phyloP scores from a whole-genome alignment of 805 yeast species.

The Maudiozyma pseudohumilis region DNA sequence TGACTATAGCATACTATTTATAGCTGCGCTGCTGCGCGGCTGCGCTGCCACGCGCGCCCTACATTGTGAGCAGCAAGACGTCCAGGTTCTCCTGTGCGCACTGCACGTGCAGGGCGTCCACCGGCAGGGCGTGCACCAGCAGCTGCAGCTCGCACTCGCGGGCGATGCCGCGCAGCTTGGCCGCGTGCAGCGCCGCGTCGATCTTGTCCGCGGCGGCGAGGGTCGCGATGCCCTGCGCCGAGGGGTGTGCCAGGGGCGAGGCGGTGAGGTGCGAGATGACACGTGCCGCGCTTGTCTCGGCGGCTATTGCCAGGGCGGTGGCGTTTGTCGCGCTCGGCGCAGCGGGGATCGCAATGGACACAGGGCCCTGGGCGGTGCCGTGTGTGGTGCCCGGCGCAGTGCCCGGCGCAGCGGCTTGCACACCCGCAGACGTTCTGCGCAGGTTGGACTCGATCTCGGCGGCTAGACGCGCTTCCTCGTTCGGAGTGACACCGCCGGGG shows the following conservation, averaged over 20 bases:
- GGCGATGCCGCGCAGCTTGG: slow-evolving; percentile 7
- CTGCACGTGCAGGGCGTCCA: slow-evolving; percentile 28
- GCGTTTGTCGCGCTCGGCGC: background rate
- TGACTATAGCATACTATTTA: no score
- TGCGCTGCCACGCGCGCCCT: background rate
- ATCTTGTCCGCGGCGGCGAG: background rate
- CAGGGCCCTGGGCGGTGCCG: background rate
- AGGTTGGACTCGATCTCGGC: background rate
- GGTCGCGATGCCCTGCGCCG: background rate
- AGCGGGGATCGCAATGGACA: background rate
- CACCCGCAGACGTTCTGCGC: no score
- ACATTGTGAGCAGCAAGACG: slow-evolving; percentile 10
- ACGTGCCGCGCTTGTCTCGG: background rate
- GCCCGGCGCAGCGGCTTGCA: background rate
- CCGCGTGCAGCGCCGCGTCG: background rate
- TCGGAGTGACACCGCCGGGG: no score
- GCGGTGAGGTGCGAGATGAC: no score
- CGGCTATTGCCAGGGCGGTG: background rate
- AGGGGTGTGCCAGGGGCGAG: no score
- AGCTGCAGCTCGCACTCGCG: slow-evolving; percentile 22
- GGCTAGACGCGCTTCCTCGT: no score
- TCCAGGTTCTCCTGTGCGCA: slow-evolving; percentile 31
- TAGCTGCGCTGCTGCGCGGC: no score
- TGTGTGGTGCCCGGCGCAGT: background rate
- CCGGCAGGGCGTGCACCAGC: slow-evolving; percentile 21